phyloP scores from a whole-genome alignment of 2,329 filamentous ascomycete species.

The Waltergamsia citrina region DNA sequence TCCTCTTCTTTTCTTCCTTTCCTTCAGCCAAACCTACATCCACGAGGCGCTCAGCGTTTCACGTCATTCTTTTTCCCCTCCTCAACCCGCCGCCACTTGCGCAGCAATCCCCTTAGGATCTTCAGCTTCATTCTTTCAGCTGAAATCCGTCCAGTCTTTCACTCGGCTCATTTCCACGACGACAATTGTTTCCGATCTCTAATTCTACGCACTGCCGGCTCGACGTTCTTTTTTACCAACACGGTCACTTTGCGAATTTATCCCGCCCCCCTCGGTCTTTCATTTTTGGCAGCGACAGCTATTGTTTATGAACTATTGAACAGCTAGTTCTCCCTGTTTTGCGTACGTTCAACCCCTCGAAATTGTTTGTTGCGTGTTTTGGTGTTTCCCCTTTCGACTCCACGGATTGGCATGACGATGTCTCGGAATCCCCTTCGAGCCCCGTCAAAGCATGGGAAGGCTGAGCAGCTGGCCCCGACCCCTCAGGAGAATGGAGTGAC shows the following conservation, averaged over 20 bases:
- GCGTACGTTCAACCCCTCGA: conserved; percentile 3
- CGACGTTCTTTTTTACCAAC: neutral
- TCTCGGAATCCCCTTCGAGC: conserved; percentile 1
- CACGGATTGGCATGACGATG: conserved; percentile 1
- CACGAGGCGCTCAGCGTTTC: conserved; percentile 8
- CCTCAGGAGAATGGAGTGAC: neutral
- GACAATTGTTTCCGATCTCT: neutral
- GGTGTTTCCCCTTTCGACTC: neutral
- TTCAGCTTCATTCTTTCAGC: conserved; percentile 34
- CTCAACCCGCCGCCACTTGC: conserved; percentile 11
- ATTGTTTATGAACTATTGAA: conserved; percentile 3
- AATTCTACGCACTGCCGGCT: neutral
- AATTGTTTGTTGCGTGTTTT: conserved; percentile 1
- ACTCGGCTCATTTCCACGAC: too few relatives aligned
- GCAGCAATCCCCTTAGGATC: conserved; percentile 13
- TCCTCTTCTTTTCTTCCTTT: conserved; percentile 2
- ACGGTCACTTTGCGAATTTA: neutral
- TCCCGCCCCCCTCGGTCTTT: too few relatives aligned
- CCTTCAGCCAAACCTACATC: conserved; percentile 2
- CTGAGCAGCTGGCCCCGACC: neutral
- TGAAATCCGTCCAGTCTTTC: conserved; percentile 25
- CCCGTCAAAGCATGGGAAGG: neutral
- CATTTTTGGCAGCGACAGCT: too few relatives aligned
- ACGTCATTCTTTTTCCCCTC: conserved; percentile 17
- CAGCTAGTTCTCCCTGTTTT: conserved; percentile 1